Conservation (phyloP, 371 early-diverging fungal genomes). For the Phascolomyces articulosus region DNA sequence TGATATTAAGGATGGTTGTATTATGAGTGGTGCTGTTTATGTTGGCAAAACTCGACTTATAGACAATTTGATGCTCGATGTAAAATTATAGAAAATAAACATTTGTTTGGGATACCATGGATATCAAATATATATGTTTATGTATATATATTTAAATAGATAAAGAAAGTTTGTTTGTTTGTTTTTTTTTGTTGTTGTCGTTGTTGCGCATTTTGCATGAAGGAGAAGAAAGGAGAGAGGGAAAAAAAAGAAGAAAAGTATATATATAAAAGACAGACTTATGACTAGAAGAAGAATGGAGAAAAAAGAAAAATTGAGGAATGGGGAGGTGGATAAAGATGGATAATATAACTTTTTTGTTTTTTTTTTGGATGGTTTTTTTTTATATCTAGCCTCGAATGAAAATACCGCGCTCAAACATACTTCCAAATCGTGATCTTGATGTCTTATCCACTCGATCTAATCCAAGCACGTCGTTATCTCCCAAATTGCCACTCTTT, state of each 20-base stretch:
- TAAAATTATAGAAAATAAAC: conserved; percentile 5
- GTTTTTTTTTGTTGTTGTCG: background rate
- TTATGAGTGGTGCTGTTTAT: conserved; percentile 88
- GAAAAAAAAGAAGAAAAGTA: background rate
- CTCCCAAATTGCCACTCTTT: conserved; percentile 38
- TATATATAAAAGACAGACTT: too few species aligned
- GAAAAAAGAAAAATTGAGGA: too few species aligned
- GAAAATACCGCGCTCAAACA: conserved; percentile 63
- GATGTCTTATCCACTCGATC: conserved; percentile 78
- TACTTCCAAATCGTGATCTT: conserved; percentile 51
- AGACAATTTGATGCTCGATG: conserved; percentile 84
- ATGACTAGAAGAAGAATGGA: too few species aligned
- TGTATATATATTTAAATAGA: background rate
- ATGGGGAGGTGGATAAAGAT: background rate
- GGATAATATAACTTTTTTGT: too few species aligned
- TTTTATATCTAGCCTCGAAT: conserved; percentile 57
- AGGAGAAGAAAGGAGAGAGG: background rate
- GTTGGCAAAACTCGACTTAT: conserved; percentile 93
- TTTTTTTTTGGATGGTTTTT: background rate
- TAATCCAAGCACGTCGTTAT: conserved; percentile 70
- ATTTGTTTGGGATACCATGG: background rate
- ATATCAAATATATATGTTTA: background rate
- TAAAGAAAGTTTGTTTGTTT: background rate
- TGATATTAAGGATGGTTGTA: conserved; percentile 54
- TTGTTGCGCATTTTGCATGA: too few species aligned